phyloP scores from a whole-genome alignment of 305 asterid genomes.

The Ajuga reptans region DNA sequence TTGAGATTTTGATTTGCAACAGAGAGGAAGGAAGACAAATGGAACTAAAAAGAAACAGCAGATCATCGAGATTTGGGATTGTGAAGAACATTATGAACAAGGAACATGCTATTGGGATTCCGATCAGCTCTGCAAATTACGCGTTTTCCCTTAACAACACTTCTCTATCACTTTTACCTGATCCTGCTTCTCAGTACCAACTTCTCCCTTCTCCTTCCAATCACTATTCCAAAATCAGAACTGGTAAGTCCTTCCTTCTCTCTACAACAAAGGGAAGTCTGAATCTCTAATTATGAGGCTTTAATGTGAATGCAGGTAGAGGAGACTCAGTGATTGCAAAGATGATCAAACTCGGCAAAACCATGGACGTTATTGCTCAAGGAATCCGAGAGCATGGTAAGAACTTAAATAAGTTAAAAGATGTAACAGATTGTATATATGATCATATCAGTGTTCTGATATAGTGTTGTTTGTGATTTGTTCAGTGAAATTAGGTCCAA shows the following conservation, averaged over 20 bases:
- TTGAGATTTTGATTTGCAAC: not conserved
- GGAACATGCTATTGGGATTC: slow-evolving; percentile 28
- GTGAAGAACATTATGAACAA: slow-evolving; percentile 19
- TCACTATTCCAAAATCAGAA: slow-evolving; percentile 30
- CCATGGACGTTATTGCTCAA: slow-evolving; percentile 37
- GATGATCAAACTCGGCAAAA: slow-evolving; percentile 42
- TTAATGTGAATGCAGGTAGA: slow-evolving; percentile 38
- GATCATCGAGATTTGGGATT: slow-evolving; percentile 22
- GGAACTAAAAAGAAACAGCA: slow-evolving; percentile 25
- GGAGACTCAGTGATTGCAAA: slow-evolving; percentile 33
- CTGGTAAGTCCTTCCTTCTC: slow-evolving; percentile 25
- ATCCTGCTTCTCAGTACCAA: slow-evolving; percentile 29
- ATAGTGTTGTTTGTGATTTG: not conserved
- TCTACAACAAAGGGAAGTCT: not conserved
- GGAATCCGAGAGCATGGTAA: slow-evolving; percentile 49
- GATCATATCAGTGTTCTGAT: slow-evolving; percentile 17
- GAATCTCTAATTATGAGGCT: not conserved
- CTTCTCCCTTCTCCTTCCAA: slow-evolving; percentile 37
- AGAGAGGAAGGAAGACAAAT: not conserved
- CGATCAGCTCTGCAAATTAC: slow-evolving; percentile 20
- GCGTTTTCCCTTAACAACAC: slow-evolving; percentile 14
- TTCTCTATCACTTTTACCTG: slow-evolving; percentile 14
- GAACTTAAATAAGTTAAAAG: not conserved
- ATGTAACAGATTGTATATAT: not conserved
- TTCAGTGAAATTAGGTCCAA: slow-evolving; percentile 52